Base-by-base conservation (phyloP, 139 green algal species). In the Tetraselmis striata region DNA sequence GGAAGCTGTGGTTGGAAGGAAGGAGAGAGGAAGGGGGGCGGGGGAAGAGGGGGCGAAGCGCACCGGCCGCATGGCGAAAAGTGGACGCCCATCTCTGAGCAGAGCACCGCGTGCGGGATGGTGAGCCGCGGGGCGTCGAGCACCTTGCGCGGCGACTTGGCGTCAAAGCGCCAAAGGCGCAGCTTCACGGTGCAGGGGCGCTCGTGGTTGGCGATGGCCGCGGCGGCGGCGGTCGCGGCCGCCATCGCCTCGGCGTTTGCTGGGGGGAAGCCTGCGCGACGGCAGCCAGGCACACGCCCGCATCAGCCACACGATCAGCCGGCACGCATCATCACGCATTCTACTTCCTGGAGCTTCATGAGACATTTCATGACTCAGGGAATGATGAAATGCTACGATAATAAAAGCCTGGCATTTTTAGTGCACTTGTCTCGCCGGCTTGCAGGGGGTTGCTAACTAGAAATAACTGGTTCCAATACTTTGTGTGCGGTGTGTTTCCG, bases 21-120 rank as follows among this genome's bases (percentile, higher is more conserved):
- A 25, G 45, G 45, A 67, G 45, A 25, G 45, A 18, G 45, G 45
- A 67, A 18, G 18, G n/a, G n/a, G n/a, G n/a, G n/a, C n/a, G n/a
- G n/a, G n/a, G n/a, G n/a, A n/a, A n/a, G n/a, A n/a, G n/a, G n/a
- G 5, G 5, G 11, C 45, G 45, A 25, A 67, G 45, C 45, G 78
- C 86, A 94, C 30, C 89, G 84, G 29, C 95, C 95, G 79, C 92
- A 96, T 22, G 92, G 90, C 23, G 86, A 94, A 84, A 98, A 97
- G 82, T 97, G 90, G 23, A 95, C 89, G 27, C 95, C 95, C 95
- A 98, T 98, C 88, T 98, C 95, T 75, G 84, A 92, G 89, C 93
- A 97, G 29, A 97, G 90, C 81, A 97, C 94, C 0, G 92, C 89
- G 32, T 96, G 91, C 1, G 80, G 77, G 30, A 96, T 92, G 28